Conservation (phyloP, 768 basidiomycete genomes). For the Phlebiopsis flavidoalba region DNA sequence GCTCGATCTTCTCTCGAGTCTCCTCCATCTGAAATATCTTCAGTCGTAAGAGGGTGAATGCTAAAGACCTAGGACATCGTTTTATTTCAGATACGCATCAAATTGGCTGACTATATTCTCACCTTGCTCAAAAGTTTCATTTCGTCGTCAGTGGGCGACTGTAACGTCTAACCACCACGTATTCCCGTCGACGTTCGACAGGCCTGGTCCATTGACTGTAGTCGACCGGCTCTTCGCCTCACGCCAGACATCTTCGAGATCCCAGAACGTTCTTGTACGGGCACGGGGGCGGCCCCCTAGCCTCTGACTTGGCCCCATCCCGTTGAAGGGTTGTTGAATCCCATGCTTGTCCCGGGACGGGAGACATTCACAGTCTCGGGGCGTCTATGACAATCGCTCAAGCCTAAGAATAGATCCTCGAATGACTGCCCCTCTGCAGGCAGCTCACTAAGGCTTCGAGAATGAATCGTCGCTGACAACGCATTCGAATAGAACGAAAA, state of each 20-base stretch:
- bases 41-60: constrained; percentile 96
- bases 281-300: neutral
- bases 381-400: constrained; percentile 16
- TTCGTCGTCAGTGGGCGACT: constrained; percentile 93
- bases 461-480: constrained; percentile 90
- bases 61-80: constrained; percentile 68
- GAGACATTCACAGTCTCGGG: neutral
- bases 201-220: constrained; percentile 18
- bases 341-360: constrained; percentile 4
- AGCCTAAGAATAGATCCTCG: constrained; percentile 78
- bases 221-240: neutral
- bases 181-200: constrained; percentile 54
- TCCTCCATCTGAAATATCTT: constrained; percentile 99
- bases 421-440: constrained; percentile 93
- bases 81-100: neutral
- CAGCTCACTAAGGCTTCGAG: constrained; percentile 86
- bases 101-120: constrained; percentile 10
- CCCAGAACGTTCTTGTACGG: neutral
- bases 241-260: constrained; percentile 12
- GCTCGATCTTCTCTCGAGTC: constrained; percentile 98
- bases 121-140: constrained; percentile 97
- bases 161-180: constrained; percentile 98
- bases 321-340: neutral
- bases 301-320: neutral
- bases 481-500: constrained; percentile 99